phyloP scores from a whole-genome alignment of 225 moss, liverwort and hornwort species.

The Bryoerythrophyllum caledonicum region DNA sequence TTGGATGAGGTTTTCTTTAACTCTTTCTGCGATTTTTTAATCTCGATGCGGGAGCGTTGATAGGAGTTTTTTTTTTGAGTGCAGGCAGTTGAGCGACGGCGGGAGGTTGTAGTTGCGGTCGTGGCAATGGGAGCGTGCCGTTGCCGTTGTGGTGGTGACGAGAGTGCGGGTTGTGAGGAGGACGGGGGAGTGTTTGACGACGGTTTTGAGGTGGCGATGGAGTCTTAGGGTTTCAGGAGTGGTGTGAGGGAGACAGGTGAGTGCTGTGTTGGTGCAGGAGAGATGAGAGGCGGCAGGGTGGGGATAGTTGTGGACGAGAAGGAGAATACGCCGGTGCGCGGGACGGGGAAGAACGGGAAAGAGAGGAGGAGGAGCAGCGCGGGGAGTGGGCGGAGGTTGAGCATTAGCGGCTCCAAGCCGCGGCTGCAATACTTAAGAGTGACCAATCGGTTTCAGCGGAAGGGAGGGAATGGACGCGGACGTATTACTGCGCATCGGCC shows the following conservation, averaged over 20 bases:
- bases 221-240: constrained; percentile 17
- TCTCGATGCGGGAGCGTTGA: neutral
- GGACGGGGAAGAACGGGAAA: constrained; percentile 27
- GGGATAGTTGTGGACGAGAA: constrained; percentile 32
- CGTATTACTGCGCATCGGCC: constrained; percentile 54
- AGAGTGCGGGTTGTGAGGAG: constrained; percentile 3
- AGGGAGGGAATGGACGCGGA: constrained; percentile 43
- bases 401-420: constrained; percentile 36
- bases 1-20: neutral
- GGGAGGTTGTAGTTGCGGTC: neutral
- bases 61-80: neutral
- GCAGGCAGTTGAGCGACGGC: neutral
- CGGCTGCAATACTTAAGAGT: constrained; percentile 35
- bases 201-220: constrained; percentile 3
- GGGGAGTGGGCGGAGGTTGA: constrained; percentile 33
- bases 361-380: constrained; percentile 28
- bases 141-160: constrained; percentile 5
- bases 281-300: constrained; percentile 43
- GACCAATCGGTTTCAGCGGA: constrained; percentile 45
- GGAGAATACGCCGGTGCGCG: constrained; percentile 45
- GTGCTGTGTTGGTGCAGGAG: constrained; percentile 3
- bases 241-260: neutral
- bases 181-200: constrained; percentile 8
- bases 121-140: constrained; percentile 9
- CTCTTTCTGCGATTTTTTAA: neutral